These are phyloP conservation scores for Podila epigama DNA, from an alignment of 192 early-diverging fungal genomes.

Conservation along the genomic window DNA sequence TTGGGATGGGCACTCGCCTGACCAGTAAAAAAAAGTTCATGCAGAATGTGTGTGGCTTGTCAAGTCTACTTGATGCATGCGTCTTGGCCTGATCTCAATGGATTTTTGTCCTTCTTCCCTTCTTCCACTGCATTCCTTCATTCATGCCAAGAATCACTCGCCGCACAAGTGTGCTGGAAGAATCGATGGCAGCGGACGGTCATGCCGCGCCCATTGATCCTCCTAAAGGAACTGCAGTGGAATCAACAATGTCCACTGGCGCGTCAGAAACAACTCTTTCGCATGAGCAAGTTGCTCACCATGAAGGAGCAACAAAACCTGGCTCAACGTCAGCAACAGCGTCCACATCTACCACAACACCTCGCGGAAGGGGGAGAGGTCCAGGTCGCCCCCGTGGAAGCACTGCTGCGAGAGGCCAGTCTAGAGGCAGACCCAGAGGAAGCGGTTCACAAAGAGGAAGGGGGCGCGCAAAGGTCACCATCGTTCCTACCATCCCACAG, in stretches of 20 bases:
- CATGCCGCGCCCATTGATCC: neutral
- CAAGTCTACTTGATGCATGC: too few relatives aligned
- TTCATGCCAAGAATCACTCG: neutral
- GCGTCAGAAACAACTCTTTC: neutral
- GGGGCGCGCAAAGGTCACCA: neutral
- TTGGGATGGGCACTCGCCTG: too few relatives aligned
- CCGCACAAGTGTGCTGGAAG: neutral
- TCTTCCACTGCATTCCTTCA: neutral
- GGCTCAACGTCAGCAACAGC: too few relatives aligned
- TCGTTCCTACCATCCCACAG: neutral
- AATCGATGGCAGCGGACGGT: neutral
- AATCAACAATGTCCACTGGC: neutral
- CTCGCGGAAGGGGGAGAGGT: constrained; percentile 4
- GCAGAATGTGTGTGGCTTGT: neutral
- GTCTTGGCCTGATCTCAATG: too few relatives aligned
- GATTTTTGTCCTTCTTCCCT: neutral
- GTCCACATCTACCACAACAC: too few relatives aligned
- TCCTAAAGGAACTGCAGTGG: too few relatives aligned
- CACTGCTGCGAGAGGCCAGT: neutral
- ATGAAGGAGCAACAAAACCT: neutral
- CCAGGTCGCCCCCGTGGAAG: neutral
- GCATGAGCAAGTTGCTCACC: neutral
- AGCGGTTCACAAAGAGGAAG: neutral
- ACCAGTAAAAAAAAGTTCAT: neutral
- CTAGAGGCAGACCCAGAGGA: neutral